Evolutionary conservation across 1,284 basidiomycete genomes (phyloP).

Genomic region (Lignosus rhinocerotis): DNA sequence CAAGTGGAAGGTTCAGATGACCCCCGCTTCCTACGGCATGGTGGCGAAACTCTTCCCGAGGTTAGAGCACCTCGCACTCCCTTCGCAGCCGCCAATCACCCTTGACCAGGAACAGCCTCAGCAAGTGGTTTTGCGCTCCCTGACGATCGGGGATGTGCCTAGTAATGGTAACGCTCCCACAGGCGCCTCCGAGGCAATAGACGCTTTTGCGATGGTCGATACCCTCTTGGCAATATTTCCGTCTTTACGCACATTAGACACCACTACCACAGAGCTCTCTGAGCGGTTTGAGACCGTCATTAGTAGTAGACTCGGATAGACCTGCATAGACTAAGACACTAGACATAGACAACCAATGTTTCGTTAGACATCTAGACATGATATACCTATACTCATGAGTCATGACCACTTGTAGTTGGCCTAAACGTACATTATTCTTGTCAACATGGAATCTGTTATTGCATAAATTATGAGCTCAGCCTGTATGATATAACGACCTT

Average conservation of each 20-base stretch:
- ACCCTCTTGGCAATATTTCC: conserved; percentile 23
- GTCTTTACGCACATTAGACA: conserved; percentile 6
- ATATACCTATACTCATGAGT: neutral
- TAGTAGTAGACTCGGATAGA: neutral
- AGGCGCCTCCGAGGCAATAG: neutral
- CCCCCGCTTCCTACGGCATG: conserved; percentile 36
- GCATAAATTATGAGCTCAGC: too few species aligned
- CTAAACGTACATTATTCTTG: too few species aligned
- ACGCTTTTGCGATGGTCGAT: conserved; percentile 17
- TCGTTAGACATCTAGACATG: neutral
- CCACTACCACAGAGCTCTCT: conserved; percentile 6
- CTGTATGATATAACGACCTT: too few species aligned
- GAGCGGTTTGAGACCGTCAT: conserved; percentile 14
- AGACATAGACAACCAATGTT: neutral
- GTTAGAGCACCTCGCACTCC: conserved; percentile 41
- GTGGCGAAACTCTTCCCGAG: conserved; percentile 38
- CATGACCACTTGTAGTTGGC: too few species aligned
- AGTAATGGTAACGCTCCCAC: conserved; percentile 7
- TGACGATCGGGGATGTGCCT: conserved; percentile 21
- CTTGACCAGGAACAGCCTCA: conserved; percentile 1
- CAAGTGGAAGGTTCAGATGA: conserved; percentile 32
- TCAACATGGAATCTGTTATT: too few species aligned
- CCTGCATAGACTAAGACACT: neutral
- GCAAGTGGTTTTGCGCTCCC: conserved; percentile 13
- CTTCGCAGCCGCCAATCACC: conserved; percentile 30